Evolutionary conservation across 768 basidiomycete genomes (phyloP).

Genomic region (Boletus rubescentipes): DNA sequence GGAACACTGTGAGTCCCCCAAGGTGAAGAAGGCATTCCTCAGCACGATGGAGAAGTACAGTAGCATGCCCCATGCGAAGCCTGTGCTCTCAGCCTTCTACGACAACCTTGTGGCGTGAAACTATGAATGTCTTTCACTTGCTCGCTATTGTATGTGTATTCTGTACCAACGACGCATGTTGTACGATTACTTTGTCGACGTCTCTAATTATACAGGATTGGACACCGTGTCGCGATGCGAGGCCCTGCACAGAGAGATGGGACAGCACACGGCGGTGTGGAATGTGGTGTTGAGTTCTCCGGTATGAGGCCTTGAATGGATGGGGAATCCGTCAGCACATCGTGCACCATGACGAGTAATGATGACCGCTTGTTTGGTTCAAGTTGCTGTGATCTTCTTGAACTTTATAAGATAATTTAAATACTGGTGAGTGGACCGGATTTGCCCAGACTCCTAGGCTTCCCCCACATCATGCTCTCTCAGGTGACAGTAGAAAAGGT

Average conservation of each 20-base stretch:
- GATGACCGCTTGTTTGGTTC: too few relatives aligned
- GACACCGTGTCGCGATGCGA: too few relatives aligned
- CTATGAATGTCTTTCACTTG: neutral
- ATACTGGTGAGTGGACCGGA: too few relatives aligned
- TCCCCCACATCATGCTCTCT: neutral
- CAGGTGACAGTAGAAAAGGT: too few relatives aligned
- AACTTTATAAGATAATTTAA: too few relatives aligned
- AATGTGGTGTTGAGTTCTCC: constrained; percentile 47
- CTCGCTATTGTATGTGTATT: neutral
- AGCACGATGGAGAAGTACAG: neutral
- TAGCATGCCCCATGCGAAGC: constrained; percentile 9
- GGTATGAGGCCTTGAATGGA: constrained; percentile 26
- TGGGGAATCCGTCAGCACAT: constrained; percentile 25
- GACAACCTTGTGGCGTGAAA: constrained; percentile 9
- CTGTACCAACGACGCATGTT: neutral
- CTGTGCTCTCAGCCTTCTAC: constrained; percentile 16
- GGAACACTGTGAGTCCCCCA: constrained; percentile 2
- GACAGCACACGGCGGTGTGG: constrained; percentile 51
- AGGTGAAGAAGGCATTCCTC: constrained; percentile 18
- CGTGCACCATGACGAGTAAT: constrained; percentile 27
- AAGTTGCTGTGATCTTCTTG: too few relatives aligned
- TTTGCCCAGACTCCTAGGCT: neutral
- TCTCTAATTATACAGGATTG: too few relatives aligned
- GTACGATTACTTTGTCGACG: neutral
- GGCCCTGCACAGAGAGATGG: constrained; percentile 32